These are phyloP conservation scores for Suillus weaverae DNA, from an alignment of 768 basidiomycete species.

Conservation along the genomic window DNA sequence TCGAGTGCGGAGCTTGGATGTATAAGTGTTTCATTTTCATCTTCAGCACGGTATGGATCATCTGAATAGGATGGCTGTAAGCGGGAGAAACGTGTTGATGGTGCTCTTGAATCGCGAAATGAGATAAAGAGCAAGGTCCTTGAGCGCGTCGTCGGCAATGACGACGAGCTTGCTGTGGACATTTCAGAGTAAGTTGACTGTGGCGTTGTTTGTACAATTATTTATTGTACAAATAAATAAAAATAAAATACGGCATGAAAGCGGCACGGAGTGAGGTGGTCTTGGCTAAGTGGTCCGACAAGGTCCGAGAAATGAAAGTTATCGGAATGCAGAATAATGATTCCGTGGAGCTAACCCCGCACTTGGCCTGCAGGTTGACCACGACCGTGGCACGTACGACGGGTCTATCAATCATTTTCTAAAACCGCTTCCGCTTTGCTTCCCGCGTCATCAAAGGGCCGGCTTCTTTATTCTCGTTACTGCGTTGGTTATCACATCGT, in stretches of 20 bases:
- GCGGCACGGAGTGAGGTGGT: no score
- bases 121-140: constrained; percentile 93
- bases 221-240: constrained; percentile 20
- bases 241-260: constrained; percentile 16
- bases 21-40: constrained; percentile 71
- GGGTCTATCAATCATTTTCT: constrained; percentile 15
- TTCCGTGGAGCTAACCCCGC: constrained; percentile 10
- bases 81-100: constrained; percentile 41
- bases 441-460: background rate
- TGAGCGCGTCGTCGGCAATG: constrained; percentile 67
- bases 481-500: constrained; percentile 30
- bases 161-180: constrained; percentile 33
- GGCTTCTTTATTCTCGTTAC: constrained; percentile 9
- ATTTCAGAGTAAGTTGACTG: constrained; percentile 27
- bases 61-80: constrained; percentile 41
- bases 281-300: constrained; percentile 1
- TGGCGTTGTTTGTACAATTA: constrained; percentile 20
- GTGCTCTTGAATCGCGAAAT: constrained; percentile 76
- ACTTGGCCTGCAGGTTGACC: no score
- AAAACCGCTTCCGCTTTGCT: constrained; percentile 18
- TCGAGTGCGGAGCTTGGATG: constrained; percentile 42
- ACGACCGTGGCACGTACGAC: no score
- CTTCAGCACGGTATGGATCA: constrained; percentile 44
- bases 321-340: background rate
- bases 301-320: background rate